Base-by-base conservation (phyloP, 2,329 filamentous ascomycete genomes). In the Lasiodiplodia sp. region DNA sequence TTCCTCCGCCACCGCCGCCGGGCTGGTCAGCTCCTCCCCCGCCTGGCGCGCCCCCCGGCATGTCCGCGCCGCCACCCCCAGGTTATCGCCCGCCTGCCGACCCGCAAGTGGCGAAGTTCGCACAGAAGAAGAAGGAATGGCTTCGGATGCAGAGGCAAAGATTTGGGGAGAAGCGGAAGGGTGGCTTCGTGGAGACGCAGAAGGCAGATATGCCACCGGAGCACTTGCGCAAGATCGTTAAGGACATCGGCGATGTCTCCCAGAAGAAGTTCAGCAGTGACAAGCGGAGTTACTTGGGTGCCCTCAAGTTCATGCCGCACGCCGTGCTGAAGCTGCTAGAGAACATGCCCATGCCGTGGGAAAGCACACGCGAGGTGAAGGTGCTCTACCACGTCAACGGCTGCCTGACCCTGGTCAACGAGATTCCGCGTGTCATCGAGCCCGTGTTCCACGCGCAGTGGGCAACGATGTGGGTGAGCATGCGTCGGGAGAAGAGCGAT, bases 271-370 rank as follows among this genome's bases (percentile, higher is more conserved):
- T 97, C 85, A 97, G 93, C 73, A 97, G 92, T 77, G 96, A 99
- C 84, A 99, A 99, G 86, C 89, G 96, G 73, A 97, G 94, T 82
- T 99, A 99, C 80, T 87, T 99, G 58, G 96, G 96, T 71, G 96
- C 96, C 40, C 83, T 99, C 71, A 99, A 99, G 83, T 99, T 97
- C 83, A 99, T 99, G 96, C 96, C 96, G 1, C 96, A 99, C 78
- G 96, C 96, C 6, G 96, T 99, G 12, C 83, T 99, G 83, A 99
- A 99, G 84, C 86, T 99, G 28, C 82, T 99, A 68, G 96, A 99
- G 84, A 99, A 99, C 76, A 99, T 99, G 96, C 96, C 96, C 4
- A 99, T 99, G 96, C 96, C 96, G 0, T 99, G 96, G 96, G 96
- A 99, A 83, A 96, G 94, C 68, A 90, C 93, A 31, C 89, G 94